A percentile compares a stretch with the other conserved stretches of the same genome.
Conservation (phyloP, 192 early-diverging fungal genomes). For the Entomortierella beljakovae region DNA sequence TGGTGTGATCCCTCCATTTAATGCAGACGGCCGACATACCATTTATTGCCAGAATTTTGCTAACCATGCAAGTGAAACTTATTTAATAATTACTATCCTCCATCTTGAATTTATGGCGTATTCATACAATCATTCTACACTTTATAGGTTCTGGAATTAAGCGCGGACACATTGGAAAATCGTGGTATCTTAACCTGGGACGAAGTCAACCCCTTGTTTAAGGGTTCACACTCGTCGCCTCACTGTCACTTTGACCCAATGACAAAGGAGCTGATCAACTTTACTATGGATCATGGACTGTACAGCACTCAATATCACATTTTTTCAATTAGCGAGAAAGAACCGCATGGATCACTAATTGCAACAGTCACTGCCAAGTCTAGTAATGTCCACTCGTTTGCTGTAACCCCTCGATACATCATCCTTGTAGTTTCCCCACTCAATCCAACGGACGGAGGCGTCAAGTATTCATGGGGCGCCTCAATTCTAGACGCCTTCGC, state of each 20-base stretch:
- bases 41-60: conserved; percentile 77
- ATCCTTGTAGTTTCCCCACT: conserved; percentile 71
- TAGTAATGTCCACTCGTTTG: conserved; percentile 82
- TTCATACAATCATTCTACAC: not conserved
- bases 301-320: conserved; percentile 76
- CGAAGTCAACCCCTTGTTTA: conserved; percentile 72
- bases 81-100: not conserved
- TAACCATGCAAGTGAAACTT: conserved; percentile 61
- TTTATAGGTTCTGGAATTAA: conserved; percentile 70
- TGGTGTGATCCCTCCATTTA: conserved; percentile 61
- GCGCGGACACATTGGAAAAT: conserved; percentile 73
- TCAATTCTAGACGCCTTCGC: conserved; percentile 77
- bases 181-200: conserved; percentile 68
- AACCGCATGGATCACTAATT: conserved; percentile 73
- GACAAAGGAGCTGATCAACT: conserved; percentile 81
- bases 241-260: conserved; percentile 76
- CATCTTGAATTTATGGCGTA: conserved; percentile 4
- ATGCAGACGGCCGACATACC: conserved; percentile 69
- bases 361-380: conserved; percentile 72
- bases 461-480: conserved; percentile 77
- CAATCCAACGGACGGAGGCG: conserved; percentile 67
- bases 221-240: conserved; percentile 72
- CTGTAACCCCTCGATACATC: conserved; percentile 78
- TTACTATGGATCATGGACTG: conserved; percentile 78
- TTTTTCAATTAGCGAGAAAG: conserved; percentile 68